Evolutionary conservation across 176 grass and related monocot species (phyloP), one percentile per base, ranked within the genome.

Genomic region (Leersia perrieri): DNA sequence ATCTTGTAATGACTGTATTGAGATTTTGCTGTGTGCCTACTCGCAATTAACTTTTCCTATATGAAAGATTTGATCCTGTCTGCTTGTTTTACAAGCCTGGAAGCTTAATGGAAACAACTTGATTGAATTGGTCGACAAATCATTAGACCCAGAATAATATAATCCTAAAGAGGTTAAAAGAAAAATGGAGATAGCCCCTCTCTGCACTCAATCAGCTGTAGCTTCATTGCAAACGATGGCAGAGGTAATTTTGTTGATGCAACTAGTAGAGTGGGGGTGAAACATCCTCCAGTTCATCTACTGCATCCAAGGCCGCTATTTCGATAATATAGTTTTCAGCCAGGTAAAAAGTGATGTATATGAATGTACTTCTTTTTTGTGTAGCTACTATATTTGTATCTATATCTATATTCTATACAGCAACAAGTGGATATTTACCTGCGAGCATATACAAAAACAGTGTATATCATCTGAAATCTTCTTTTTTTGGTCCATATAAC

Each of bases 141-240:
- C 76, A 27, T 66, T 97, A 30, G 74, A 94, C 77, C 88, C 78
- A 55, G 75, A 58, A 75, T 91, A 97, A 81, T 89, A 88, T 77
- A 79, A 41, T 5, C 41, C 64, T 3, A 81, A 89, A 33, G 91
- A 97, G 78, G 61, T 94, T 51, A 85, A 90, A 60, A 91, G 20
- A 72, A 70, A 81, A 65, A 88, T 94, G 20, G 70, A 94, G 61
- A 86, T 97, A 66, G 94, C 94, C 31, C 87, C 94, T 64, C 76
- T 97, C 51, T 97, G 94, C 89, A 90, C 94, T 71, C 94, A 97
- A 49, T 90, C 87, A 44, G 85, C 82, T 1, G 91, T 90, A 40
- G 53, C 87, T 34, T 89, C 91, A 69, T 87, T 91, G 34, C 91
- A 87, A 45, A 94, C 89, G 22, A 97, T 97, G 94, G 91, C 91